Base-by-base conservation (phyloP, 176 grass and related monocot genomes). In the Cocos nucifera region DNA sequence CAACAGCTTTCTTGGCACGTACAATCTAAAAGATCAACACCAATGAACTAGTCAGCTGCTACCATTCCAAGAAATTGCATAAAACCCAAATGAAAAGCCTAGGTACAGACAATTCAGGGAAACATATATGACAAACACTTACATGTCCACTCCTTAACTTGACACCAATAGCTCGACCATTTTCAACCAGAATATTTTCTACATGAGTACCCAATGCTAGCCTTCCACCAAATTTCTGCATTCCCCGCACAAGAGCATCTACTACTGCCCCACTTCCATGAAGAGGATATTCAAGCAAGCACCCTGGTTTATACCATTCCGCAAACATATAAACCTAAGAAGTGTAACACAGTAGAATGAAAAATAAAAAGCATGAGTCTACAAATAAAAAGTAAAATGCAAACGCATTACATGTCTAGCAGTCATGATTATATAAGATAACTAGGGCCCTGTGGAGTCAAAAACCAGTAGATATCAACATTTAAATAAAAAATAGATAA, bases 261-360 rank as follows among this genome's bases (percentile, higher is more conserved):
- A 97, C 84, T 50, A 92, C 73, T 51, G 81, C 87, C 54, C 93
- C 87, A 76, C 52, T 97, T 80, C 93, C 87, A 52, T 76, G 63
- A 17, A 91, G 19, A 57, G 93, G 93, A 35, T 98, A 92, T 73
- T 98, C 93, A 19, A 98, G 87, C 64, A 44, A 52, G 78, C 93
- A 92, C 28, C 93, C 93, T 65, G 87, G 87, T 79, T 98, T 92
- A 74, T 92, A 89, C 93, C 87, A 98, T 87, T 98, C 93, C 73
- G 87, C 93, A 98, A 98, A 98, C 93, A 98, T 98, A 73, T 98
- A 89, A 78, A 98, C 74, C 93, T 97, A 78, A 72, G 53, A 63
- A 67, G 69, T 53, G 27, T 77, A 44, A 66, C 78, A 80, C 71
- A 62, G 69, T 17, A 54, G 75, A 85, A 71, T 54, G 35, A 79